phyloP scores from a whole-genome alignment of 352 stramenopile genomes.

The Globisporangium acanthophoron region DNA sequence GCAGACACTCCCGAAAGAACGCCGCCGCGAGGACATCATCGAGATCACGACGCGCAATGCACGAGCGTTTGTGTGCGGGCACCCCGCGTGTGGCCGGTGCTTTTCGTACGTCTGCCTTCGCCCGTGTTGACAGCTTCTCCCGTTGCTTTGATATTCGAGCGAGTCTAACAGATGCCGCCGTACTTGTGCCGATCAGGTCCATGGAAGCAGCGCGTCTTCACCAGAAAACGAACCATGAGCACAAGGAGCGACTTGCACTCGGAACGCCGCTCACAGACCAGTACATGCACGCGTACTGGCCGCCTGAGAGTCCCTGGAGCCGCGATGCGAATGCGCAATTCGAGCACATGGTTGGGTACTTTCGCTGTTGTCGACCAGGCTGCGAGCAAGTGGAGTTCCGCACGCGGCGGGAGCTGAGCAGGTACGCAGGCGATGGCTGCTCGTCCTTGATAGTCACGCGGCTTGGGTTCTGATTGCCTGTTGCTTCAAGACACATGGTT shows the following conservation, averaged over 20 bases:
- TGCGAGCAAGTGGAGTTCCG: constrained; percentile 39
- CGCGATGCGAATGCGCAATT: constrained; percentile 18
- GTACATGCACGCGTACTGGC: constrained; percentile 60
- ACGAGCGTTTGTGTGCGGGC: constrained; percentile 47
- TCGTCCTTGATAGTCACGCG: neutral
- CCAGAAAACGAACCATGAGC: constrained; percentile 33
- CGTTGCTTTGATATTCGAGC: neutral
- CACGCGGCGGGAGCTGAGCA: constrained; percentile 32
- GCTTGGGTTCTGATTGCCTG: neutral
- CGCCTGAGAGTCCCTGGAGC: constrained; percentile 37
- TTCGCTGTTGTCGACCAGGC: constrained; percentile 22
- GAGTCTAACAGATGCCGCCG: neutral
- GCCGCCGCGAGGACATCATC: constrained; percentile 37
- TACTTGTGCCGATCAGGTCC: constrained; percentile 18
- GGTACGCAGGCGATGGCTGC: constrained; percentile 7
- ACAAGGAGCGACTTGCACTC: constrained; percentile 30
- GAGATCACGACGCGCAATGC: constrained; percentile 33
- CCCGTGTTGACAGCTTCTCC: neutral
- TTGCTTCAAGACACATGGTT: constrained; percentile 2
- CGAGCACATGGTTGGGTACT: constrained; percentile 42
- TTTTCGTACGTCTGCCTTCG: constrained; percentile 33
- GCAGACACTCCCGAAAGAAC: constrained; percentile 41
- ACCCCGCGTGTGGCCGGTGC: constrained; percentile 47
- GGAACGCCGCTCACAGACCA: constrained; percentile 39
- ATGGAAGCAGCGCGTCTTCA: constrained; percentile 44